These are phyloP conservation scores for Cadophora sp. DNA, from an alignment of 2,329 filamentous ascomycete species.

Conservation along the genomic window DNA sequence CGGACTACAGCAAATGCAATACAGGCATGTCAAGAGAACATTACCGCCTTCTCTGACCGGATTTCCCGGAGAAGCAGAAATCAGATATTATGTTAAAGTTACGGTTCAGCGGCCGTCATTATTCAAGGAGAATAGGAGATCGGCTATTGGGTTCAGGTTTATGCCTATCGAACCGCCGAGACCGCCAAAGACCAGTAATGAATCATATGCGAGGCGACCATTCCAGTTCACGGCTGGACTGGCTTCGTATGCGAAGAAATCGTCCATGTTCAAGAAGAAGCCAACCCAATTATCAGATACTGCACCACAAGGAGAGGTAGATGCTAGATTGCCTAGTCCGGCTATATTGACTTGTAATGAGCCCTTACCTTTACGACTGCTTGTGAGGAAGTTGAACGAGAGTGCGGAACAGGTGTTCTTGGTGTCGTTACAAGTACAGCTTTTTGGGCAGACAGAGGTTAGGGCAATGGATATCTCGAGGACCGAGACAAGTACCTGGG, in stretches of 20 bases:
- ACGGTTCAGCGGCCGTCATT: conserved; percentile 88
- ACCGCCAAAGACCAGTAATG: conserved; percentile 68
- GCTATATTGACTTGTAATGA: conserved; percentile 89
- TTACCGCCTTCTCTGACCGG: conserved; percentile 89
- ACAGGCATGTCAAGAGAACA: conserved; percentile 80
- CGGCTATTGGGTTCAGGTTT: conserved; percentile 76
- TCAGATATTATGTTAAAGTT: conserved; percentile 94
- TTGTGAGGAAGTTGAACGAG: conserved; percentile 78
- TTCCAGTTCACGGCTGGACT: conserved; percentile 59
- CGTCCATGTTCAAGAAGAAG: conserved; percentile 41
- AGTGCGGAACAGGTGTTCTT: conserved; percentile 75
- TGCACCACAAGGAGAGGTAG: conserved; percentile 76
- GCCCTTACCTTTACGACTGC: conserved; percentile 78
- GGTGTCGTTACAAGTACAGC: conserved; percentile 78
- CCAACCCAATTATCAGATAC: conserved; percentile 46
- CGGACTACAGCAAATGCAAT: conserved; percentile 66
- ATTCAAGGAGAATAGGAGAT: conserved; percentile 88
- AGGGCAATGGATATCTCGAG: conserved; percentile 77
- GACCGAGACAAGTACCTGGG: conserved; percentile 75
- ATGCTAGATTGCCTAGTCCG: conserved; percentile 83
- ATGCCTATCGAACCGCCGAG: conserved; percentile 91
- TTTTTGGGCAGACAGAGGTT: conserved; percentile 81
- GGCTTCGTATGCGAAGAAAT: conserved; percentile 42
- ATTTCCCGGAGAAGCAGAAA: conserved; percentile 86
- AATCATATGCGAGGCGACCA: conserved; percentile 82